Conservation (phyloP, 768 basidiomycete species). For the Lenzites betulinus region DNA sequence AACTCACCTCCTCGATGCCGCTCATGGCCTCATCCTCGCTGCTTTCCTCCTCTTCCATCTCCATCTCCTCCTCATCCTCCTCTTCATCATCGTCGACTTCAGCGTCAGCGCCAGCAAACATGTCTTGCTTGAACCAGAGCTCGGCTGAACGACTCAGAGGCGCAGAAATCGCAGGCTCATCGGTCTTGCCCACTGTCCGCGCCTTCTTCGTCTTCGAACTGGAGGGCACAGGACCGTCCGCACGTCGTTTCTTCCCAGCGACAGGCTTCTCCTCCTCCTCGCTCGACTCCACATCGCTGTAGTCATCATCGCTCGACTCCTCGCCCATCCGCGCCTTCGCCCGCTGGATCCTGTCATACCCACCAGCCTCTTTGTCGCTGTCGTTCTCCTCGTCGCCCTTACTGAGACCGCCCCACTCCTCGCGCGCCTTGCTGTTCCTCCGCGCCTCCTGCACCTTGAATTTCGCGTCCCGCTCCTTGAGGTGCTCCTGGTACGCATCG, state of each 20-base stretch:
- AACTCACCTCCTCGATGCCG: constrained; percentile 17
- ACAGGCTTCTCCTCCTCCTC: constrained; percentile 45
- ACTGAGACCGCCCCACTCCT: constrained; percentile 81
- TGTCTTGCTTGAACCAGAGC: constrained; percentile 95
- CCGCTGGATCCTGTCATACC: constrained; percentile 68
- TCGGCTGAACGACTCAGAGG: constrained; percentile 59
- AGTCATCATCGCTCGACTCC: constrained; percentile 51
- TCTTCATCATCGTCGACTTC: constrained; percentile 45
- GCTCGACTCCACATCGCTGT: constrained; percentile 43
- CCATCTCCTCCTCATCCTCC: constrained; percentile 37
- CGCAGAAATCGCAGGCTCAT: constrained; percentile 36
- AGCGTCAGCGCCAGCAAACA: constrained; percentile 70
- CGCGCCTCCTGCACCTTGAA: constrained; percentile 81
- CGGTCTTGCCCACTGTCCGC: constrained; percentile 53
- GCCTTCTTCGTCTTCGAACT: constrained; percentile 48
- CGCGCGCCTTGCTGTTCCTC: constrained; percentile 68
- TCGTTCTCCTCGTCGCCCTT: constrained; percentile 44
- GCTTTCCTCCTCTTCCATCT: constrained; percentile 37
- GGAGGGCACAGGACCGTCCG: constrained; percentile 17
- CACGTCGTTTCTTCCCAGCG: constrained; percentile 46
- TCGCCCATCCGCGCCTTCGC: constrained; percentile 50
- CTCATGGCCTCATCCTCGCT: constrained; percentile 31
- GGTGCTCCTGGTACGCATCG: constrained; percentile 77
- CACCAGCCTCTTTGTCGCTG: constrained; percentile 49
- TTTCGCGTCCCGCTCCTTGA: constrained; percentile 85